These are phyloP conservation scores for Inonotus obliquus DNA, from an alignment of 1,284 basidiomycete species.

Conservation along the genomic window DNA sequence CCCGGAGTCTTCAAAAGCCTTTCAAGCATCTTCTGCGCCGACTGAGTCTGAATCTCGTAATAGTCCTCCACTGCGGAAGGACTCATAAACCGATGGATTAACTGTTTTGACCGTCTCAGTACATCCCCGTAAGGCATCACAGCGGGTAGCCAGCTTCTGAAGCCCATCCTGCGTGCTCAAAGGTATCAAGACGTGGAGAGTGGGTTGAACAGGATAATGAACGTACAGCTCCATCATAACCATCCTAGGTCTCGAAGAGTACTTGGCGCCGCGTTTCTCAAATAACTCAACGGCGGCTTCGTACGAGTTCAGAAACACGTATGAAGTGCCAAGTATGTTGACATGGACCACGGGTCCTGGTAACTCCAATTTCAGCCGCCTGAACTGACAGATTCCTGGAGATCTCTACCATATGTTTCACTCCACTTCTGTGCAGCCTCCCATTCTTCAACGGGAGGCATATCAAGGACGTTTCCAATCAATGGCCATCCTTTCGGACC, in stretches of 20 bases:
- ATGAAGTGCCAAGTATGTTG: slow-evolving; percentile 20
- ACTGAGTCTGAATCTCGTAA: not conserved
- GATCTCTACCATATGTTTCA: slow-evolving; percentile 18
- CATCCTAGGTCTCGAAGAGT: slow-evolving; percentile 22
- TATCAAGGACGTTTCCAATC: slow-evolving; percentile 20
- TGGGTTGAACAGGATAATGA: not conserved
- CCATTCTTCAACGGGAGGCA: slow-evolving; percentile 18
- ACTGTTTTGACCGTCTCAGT: slow-evolving; percentile 2
- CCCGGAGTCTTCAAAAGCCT: not conserved
- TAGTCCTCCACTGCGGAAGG: not conserved
- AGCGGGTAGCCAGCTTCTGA: not conserved
- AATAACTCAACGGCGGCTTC: slow-evolving; percentile 22
- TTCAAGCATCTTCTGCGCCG: not conserved
- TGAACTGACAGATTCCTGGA: too few species aligned
- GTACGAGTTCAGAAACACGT: slow-evolving; percentile 24
- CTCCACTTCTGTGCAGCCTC: slow-evolving; percentile 18
- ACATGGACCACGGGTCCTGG: slow-evolving; percentile 9
- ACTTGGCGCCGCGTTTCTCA: slow-evolving; percentile 22
- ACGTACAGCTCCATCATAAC: slow-evolving; percentile 10
- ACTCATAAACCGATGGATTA: slow-evolving; percentile 3
- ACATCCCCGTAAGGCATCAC: slow-evolving; percentile 10
- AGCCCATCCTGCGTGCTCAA: not conserved
- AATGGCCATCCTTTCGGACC: slow-evolving; percentile 20
- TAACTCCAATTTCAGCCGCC: too few species aligned
- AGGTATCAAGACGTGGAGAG: not conserved